These are phyloP conservation scores for Pyrus betulifolia DNA, from an alignment of 306 rosid species.

Conservation along the genomic window DNA sequence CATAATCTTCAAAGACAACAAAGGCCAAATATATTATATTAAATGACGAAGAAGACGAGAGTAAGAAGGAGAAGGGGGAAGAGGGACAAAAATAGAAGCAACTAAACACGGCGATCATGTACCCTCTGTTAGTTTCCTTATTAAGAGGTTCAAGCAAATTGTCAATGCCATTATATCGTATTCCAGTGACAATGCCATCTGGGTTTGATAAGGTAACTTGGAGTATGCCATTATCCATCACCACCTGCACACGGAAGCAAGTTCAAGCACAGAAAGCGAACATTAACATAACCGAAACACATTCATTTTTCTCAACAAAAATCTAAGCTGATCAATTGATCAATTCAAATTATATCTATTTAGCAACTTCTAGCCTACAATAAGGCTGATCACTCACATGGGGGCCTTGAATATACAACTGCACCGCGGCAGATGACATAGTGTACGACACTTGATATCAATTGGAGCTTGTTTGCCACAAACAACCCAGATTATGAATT, in stretches of 20 bases:
- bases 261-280: conserved; percentile 1
- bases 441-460: conserved; percentile 19
- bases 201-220: conserved; percentile 85
- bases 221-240: conserved; percentile 85
- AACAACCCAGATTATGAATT: conserved; percentile 1
- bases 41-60: not conserved
- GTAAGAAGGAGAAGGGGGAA: not conserved
- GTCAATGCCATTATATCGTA: conserved; percentile 62
- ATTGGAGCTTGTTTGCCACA: conserved; percentile 8
- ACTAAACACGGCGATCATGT: conserved; percentile 4
- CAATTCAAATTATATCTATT: not conserved
- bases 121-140: conserved; percentile 83
- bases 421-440: conserved; percentile 55
- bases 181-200: conserved; percentile 76
- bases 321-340: not conserved
- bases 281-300: not conserved
- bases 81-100: not conserved
- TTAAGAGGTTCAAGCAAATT: conserved; percentile 88
- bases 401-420: conserved; percentile 42
- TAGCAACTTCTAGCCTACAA: not conserved
- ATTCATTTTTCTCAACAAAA: not conserved
- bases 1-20: conserved; percentile 9
- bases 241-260: conserved; percentile 53
- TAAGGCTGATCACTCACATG: conserved; percentile 41
- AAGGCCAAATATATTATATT: not conserved